Evolutionary conservation across 257 asterid genomes (phyloP), one percentile per base, ranked within the genome.

Genomic region (Solanum habrochaites): DNA sequence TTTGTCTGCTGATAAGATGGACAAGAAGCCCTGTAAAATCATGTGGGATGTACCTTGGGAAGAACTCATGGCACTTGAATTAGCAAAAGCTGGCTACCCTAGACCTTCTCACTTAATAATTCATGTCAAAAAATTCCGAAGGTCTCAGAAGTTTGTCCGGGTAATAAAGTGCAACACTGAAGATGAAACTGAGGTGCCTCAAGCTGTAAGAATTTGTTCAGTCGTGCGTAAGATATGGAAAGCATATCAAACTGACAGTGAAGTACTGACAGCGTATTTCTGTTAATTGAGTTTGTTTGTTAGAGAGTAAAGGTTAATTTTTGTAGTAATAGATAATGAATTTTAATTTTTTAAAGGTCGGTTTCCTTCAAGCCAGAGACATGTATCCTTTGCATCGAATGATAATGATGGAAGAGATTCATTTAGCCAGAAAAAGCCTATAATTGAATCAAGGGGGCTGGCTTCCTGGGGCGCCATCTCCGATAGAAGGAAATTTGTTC

Each of bases 41-140:
- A 91, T 90, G 94, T 97, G 99, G 99, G 99, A 96, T 90, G 99
- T 96, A 67, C 94, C 96, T 32, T 97, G 99, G 99, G 96, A 94
- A 90, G 96, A 96, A 74, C 90, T 97, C 82, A 87, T 97, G 94
- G 87, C 98, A 73, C 94, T 97, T 83, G 99, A 97, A 89, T 89
- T 95, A 93, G 99, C 98, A 77, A 97, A 95, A 96, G 98, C 97
- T 90, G 98, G 98, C 72, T 92, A 88, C 86, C 88, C 91, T 60
- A 89, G 56, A 88, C 96, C 99, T 71, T 93, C 98, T 86, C 99
- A 97, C 91, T 89, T 97, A 81, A 93, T 97, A 86, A 91, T 97
- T 91, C 99, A 97, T 92, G 91, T 95, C 88, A 95, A 95, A 90
- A 92, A 73, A 83, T 97, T 97, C 83, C 90, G 71, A 85, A 92